Evolutionary conservation across 306 rosid genomes (phyloP).

Genomic region (Adenanthera pavonina): DNA sequence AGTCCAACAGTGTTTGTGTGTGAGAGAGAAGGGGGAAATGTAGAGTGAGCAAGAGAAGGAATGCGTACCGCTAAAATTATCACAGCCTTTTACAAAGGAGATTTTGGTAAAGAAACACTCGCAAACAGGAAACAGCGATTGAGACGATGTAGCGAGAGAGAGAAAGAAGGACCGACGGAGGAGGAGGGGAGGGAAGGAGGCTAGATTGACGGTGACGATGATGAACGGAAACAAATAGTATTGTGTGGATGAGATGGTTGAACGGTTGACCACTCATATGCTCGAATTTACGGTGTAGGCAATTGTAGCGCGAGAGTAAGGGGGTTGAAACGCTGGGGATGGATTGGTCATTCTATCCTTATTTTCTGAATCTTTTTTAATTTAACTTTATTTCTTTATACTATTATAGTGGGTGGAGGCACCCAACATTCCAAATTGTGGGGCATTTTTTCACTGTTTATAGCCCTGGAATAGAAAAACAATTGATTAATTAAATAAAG

Average conservation of each 20-base stretch:
- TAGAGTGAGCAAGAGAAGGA: slow-evolving; percentile 3
- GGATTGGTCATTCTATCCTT: background rate
- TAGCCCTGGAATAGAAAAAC: too few relatives aligned
- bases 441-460: background rate
- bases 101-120: slow-evolving; percentile 18
- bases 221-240: slow-evolving; percentile 9
- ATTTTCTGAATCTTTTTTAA: background rate
- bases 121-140: slow-evolving; percentile 7
- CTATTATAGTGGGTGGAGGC: background rate
- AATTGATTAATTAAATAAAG: too few relatives aligned
- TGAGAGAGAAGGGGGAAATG: background rate
- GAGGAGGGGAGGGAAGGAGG: background rate
- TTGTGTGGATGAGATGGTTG: slow-evolving; percentile 35
- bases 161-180: background rate
- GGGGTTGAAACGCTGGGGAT: too few relatives aligned
- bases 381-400: background rate
- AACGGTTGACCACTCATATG: slow-evolving; percentile 15
- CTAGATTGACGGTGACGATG: slow-evolving; percentile 42
- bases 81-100: slow-evolving; percentile 40
- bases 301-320: background rate
- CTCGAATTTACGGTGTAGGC: slow-evolving; percentile 21
- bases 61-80: slow-evolving; percentile 33
- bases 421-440: background rate
- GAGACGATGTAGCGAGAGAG: background rate
- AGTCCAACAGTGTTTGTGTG: slow-evolving; percentile 5